Conservation (phyloP, 306 rosid genomes). For the Leucaena leucocephala region DNA sequence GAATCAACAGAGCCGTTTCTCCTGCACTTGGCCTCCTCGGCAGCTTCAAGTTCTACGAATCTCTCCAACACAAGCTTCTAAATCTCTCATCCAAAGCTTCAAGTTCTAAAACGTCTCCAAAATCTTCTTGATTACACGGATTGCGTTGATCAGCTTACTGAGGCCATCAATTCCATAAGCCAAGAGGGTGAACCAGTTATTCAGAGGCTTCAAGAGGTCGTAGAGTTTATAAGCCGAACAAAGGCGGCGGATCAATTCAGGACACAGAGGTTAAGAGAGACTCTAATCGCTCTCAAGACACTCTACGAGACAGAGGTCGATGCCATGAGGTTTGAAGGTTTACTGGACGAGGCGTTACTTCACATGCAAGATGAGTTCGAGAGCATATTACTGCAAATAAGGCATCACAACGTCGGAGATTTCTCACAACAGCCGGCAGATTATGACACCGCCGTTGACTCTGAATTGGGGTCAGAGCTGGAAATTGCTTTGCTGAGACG, state of each 20-base stretch:
- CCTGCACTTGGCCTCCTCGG: conserved; percentile 70
- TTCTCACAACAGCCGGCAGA: conserved; percentile 15
- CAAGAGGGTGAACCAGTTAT: conserved; percentile 73
- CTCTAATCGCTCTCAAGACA: conserved; percentile 65
- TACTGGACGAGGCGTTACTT: conserved; percentile 72
- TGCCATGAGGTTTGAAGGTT: conserved; percentile 78
- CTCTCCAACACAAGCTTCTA: conserved; percentile 57
- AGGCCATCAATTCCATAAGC: conserved; percentile 50
- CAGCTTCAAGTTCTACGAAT: conserved; percentile 58
- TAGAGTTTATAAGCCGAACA: conserved; percentile 85
- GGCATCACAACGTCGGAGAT: conserved; percentile 47
- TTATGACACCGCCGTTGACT: conserved; percentile 20
- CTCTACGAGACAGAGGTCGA: conserved; percentile 78
- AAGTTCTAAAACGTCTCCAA: conserved; percentile 48
- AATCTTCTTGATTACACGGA: conserved; percentile 57
- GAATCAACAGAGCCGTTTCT: conserved; percentile 72
- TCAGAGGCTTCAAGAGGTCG: conserved; percentile 88
- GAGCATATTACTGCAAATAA: conserved; percentile 50
- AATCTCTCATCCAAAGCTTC: conserved; percentile 45
- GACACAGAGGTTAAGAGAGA: conserved; percentile 64
- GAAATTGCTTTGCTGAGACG: conserved; percentile 61
- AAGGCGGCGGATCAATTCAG: conserved; percentile 71
- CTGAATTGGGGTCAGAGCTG: conserved; percentile 57
- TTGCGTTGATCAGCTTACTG: conserved; percentile 60
- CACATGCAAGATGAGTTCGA: conserved; percentile 86